Evolutionary conservation across 768 basidiomycete species (phyloP), one percentile per base, ranked within the genome.

Genomic region (Vararia minispora): DNA sequence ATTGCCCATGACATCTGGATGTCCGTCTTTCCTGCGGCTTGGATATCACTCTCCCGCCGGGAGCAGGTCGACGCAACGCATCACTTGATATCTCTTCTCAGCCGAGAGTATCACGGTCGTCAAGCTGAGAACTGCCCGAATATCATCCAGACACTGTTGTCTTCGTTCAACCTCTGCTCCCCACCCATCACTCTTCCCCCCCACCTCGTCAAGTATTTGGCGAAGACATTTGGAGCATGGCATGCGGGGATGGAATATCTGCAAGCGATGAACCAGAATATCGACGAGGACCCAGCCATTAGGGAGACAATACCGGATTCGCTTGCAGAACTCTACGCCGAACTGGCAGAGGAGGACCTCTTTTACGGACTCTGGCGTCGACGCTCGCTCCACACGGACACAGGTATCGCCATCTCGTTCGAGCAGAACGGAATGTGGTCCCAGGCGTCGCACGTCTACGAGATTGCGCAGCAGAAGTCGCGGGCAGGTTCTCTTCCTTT

Each of bases 351-450:
- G 61, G 94, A 97, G 45, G 95, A 99, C 56, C 72, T 95, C 61
- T 95, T 97, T 57, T 92, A 99, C 54, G 95, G 95, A 0, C 63
- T 95, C 13, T 98, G 94, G 86, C 74, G 95, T 22, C 76, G 84
- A 32, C 85, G 95, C 8, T 81, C 79, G 32, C 69, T 89, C n/a
- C 85, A 88, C 48, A 58, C 70, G 3, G 95, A 99, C 50, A 97
- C 92, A 13, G 95, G 94, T 45, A 69, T 77, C 10, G 86, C 79
- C 2, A 65, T 92, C 17, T 76, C 88, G 3, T 90, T 83, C 49
- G 95, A 99, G 59, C 95, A 99, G 57, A 85, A 85, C 45, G 95
- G 95, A 10, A 81, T 97, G 72, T 99, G 94, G 92, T 83, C 87
- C 22, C 80, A 91, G 51, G 91, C 95, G 0, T 74, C 85, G 27